Base-by-base conservation (phyloP, 805 yeast species). In the Priceomyces carsonii region DNA sequence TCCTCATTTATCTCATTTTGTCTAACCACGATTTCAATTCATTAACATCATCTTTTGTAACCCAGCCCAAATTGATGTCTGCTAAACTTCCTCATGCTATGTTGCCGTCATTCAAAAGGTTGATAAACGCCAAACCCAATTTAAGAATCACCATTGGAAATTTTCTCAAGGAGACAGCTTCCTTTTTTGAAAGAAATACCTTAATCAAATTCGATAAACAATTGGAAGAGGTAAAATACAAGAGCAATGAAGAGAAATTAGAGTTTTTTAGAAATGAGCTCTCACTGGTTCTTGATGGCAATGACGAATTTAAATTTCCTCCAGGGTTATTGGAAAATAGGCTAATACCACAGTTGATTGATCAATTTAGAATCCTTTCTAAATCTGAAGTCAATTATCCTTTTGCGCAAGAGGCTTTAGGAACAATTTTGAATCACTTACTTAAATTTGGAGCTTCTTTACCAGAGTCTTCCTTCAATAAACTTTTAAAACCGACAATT, bases 341-440 rank as follows among this genome's bases (percentile, higher is more conserved):
- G 42, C 59, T 88, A 7, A 57, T 90, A n/a, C 95, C 96, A 0
- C 88, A 84, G 47, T 61, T 90, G 9, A 62, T 71, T 6, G 53
- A 55, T 2, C 75, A 77, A 39, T 78, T 66, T 48, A 51, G 57
- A 20, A 47, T 45, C 31, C 48, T 55, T 32, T 50, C 51, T 22
- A 57, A 44, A 21, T 46, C 45, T 17, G 63, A 57, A 33, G 61
- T 53, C 22, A 65, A 57, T 17, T 47, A 43, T 15, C 51, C 52
- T 6, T 55, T 55, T 25, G 57, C 57, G n/a, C 71, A 66, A 41
- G 72, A 67, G 40, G 53, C 62, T 28, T 53, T 50, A 40, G 58
- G 63, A 9, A 45, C 64, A 3, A 39, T 76, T 8, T 54, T 77
- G 30, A 66, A 65, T 43, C 53, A 67, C 25, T 63, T 76, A 10